Conservation (phyloP, 306 rosid genomes). For the Lathyrus tuberosus region DNA sequence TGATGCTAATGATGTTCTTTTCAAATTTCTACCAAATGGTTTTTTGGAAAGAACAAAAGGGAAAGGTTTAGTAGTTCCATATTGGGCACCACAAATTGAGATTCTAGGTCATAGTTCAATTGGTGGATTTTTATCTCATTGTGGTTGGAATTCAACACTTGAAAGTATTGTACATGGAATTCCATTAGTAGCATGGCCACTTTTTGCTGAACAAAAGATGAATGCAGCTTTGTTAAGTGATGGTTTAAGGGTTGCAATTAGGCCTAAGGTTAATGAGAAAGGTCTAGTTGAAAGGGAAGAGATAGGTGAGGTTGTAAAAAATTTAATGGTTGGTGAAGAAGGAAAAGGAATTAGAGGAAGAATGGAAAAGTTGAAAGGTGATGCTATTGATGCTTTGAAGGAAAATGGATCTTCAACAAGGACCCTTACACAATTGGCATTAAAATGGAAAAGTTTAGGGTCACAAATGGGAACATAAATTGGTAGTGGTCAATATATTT, state of each 20-base stretch:
- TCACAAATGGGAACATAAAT: no score
- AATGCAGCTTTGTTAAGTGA: conserved; percentile 37
- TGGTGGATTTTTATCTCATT: conserved; percentile 41
- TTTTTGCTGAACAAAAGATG: conserved; percentile 45
- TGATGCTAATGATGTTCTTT: conserved; percentile 23
- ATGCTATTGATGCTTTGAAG: conserved; percentile 31
- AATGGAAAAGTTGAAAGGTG: conserved; percentile 36
- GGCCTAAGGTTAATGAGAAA: conserved; percentile 34
- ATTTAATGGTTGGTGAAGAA: conserved; percentile 43
- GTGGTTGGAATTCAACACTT: conserved; percentile 50
- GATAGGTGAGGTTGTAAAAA: conserved; percentile 26
- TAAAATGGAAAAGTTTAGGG: conserved; percentile 28
- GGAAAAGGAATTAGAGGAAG: conserved; percentile 29
- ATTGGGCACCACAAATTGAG: conserved; percentile 43
- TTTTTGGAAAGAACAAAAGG: conserved; percentile 38
- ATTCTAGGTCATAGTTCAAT: conserved; percentile 38
- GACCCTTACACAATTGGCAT: conserved; percentile 38
- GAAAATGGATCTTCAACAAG: conserved; percentile 45
- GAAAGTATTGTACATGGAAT: conserved; percentile 42
- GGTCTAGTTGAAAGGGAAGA: conserved; percentile 48
- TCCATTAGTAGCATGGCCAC: conserved; percentile 48
- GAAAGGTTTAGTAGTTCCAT: conserved; percentile 44
- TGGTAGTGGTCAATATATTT: no score
- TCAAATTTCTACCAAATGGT: conserved; percentile 39
- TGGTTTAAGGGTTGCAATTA: conserved; percentile 43